Base-by-base conservation (phyloP, 148 eudicot genomes). In the Persicaria tinctoria region DNA sequence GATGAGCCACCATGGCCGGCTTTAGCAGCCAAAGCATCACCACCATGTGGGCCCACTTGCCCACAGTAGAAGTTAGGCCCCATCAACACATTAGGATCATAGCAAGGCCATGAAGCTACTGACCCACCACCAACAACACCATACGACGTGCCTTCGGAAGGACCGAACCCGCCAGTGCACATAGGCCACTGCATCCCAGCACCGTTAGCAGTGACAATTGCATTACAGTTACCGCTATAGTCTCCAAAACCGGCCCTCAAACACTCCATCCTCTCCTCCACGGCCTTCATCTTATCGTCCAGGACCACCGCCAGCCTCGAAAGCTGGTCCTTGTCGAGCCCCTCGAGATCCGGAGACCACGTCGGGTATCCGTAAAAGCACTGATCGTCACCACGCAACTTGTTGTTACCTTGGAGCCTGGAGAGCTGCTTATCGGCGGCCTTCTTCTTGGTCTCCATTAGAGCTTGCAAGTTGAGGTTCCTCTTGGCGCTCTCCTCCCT, bases 401-500 rank as follows among this genome's bases (percentile, higher is more conserved):
- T 32, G 41, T 32, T 32, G 41, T 32, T 32, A 32, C 41, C 12
- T 6, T 50, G 53, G 44, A 41, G 47, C 3, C 2, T 13, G 1
- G 4, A 12, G 0, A 6, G 11, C 0, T 23, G 13, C 2, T 23
- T 12, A 18, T 23, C 13, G 32, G 10, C 11, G 8, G 20, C 23
- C 32, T 11, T 60, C 7, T 66, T 66, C 47, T 66, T 66, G 47
- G 47, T 47, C 1, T 44, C 70, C 1, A 66, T 8, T 0, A 17
- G 47, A 0, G 12, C 16, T 41, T 66, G 17, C 47, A 66, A 12
- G 9, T 44, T 44, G 6, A 66, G 46, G 14, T 5, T 41, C 70
- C 70, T 66, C 70, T 66, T 66, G 3, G 70, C 48, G 12, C 44
- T 66, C 3, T 41, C 70, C 17, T 66, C 70, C 70, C 18, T 44